Base-by-base conservation (phyloP, 2,329 filamentous ascomycete genomes). In the Exophiala sideris region DNA sequence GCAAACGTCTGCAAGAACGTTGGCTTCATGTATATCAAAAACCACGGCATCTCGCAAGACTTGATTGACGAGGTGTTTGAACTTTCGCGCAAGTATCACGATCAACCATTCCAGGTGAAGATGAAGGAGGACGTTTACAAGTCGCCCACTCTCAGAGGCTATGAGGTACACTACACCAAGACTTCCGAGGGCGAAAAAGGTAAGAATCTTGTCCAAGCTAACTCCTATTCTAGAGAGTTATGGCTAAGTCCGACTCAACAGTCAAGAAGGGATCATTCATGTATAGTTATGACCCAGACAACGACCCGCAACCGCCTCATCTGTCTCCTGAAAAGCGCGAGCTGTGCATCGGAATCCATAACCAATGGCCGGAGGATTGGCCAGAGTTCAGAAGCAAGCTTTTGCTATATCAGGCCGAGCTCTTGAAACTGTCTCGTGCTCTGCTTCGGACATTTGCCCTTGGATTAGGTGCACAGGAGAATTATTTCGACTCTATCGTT, bases 401-500 rank as follows among this genome's bases (percentile, higher is more conserved):
- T 12, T 53, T 54, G 1, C 14, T 52, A 32, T 38, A 42, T 3
- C 63, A 66, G 41, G 45, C 40, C n/a, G 33, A 45, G 3, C 60
- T 67, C 49, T 52, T 85, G 10, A 67, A 59, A 0, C 69, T 84
- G 1, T 76, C 80, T 1, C 72, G 81, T 20, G 73, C 70, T 34
- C 63, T 85, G 36, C 73, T 80, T 2, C 69, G 71, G 5, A 68
- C 75, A 4, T 82, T 85, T 60, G 80, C 82, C 0, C 70, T 85
- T 2, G 77, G 76, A 3, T 70, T 85, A 1, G 73, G 74, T 7
- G 68, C 84, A 2, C 71, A 74, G 0, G 81, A 85, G 61, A 63
- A 73, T 32, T 78, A 78, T 50, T 84, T 84, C 62, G 80, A 84
- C 53, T 67, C 68, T 2, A 77, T 81, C 16, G 59, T 56, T 18